These are phyloP conservation scores for Saccharomyces hybrid DNA, from an alignment of 1,139 yeast genomes.

Conservation along the genomic window DNA sequence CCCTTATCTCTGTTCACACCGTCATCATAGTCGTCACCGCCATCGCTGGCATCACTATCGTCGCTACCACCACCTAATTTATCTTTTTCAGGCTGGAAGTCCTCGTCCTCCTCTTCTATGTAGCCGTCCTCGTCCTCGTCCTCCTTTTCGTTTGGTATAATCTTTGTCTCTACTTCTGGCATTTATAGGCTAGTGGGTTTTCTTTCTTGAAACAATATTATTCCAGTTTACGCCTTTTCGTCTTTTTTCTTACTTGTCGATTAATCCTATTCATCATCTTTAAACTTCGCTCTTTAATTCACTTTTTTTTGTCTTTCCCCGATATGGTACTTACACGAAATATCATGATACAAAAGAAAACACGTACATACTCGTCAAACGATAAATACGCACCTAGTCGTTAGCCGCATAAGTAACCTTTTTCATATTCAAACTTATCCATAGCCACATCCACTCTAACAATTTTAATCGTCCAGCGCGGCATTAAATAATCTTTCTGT, in stretches of 20 bases:
- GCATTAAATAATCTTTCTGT: not conserved
- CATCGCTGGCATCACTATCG: conserved; percentile 13
- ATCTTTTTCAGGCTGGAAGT: conserved; percentile 44
- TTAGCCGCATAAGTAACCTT: not conserved
- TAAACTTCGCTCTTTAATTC: not conserved
- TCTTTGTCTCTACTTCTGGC: conserved; percentile 12
- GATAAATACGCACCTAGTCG: not conserved
- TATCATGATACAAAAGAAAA: not conserved
- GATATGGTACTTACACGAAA: conserved; percentile 1
- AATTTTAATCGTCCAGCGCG: not conserved
- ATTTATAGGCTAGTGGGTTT: not conserved
- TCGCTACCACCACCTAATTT: conserved; percentile 17
- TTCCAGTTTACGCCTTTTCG: not conserved
- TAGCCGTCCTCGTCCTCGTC: conserved; percentile 35
- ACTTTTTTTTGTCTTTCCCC: not conserved
- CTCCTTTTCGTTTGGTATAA: conserved; percentile 14
- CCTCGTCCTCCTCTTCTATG: conserved; percentile 60
- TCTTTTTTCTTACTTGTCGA: not conserved
- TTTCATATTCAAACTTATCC: not conserved
- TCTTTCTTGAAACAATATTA: not conserved
- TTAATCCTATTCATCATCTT: no score
- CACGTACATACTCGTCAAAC: not conserved
- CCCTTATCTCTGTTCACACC: conserved; percentile 29
- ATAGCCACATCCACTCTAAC: not conserved
- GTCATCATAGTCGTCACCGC: conserved; percentile 20